Base-by-base conservation (phyloP, 306 rosid species). In the Sechiopsis laciniata region DNA sequence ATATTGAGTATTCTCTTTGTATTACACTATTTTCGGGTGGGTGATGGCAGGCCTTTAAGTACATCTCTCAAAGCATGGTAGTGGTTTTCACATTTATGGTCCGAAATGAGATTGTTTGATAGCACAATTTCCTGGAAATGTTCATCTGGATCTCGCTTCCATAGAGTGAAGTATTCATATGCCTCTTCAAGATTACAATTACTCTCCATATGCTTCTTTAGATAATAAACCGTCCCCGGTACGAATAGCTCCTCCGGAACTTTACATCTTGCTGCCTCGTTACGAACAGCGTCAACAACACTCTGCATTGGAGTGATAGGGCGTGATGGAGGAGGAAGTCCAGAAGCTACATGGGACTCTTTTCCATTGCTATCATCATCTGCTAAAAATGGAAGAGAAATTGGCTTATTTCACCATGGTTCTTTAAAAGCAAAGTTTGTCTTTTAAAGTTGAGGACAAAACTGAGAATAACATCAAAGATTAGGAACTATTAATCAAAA, bases 81-180 rank as follows among this genome's bases (percentile, higher is more conserved):
- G 84, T 91, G 96, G 83, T 83, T 91, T 61, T 89, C 97, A 78
- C 97, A 89, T 84, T 61, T 89, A 80, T 94, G 99, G 76, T 88
- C 95, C 46, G 99, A 86, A 78, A 94, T 79, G 76, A 88, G 77
- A 85, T 89, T 91, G 78, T 84, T 87, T 5, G 95, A 84, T 20
- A 94, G 89, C 74, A 91, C 81, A 83, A 91, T 88, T 82, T 79
- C 80, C 82, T 81, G 88, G 81, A 94, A 89, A 80, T 94, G 97
- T 82, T 89, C 96, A 14, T 88, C 88, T 0, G 95, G 91, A 73
- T 91, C 80, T 82, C 92, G 84, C 82, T 85, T 88, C 84, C 86
- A 81, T 42, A 94, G 90, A 4, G 88, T 91, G 78, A 86, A 91
- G 63, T 75, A 83, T 50, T 50, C 54, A 14, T 50, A 13, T 50